These are phyloP conservation scores for Kokia cookei DNA, from an alignment of 441 rosid species.

Conservation along the genomic window DNA sequence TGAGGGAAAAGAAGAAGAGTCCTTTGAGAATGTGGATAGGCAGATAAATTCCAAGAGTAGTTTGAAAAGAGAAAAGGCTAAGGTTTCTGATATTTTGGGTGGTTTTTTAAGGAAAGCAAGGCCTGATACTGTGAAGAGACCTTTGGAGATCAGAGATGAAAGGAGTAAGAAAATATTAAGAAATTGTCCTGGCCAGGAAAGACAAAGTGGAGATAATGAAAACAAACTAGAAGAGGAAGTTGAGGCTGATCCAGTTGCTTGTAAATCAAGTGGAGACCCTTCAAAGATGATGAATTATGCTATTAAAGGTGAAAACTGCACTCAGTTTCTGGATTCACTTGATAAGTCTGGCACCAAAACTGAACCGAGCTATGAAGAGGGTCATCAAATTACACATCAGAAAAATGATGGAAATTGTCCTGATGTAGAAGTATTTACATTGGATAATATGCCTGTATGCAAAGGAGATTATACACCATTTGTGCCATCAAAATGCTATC, in stretches of 20 bases:
- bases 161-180: not conserved
- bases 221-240: not conserved
- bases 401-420: not conserved
- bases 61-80: not conserved
- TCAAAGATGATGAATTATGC: not conserved
- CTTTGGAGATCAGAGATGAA: not conserved
- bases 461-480: conserved; percentile 25
- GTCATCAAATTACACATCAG: not conserved
- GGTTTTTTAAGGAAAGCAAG: not conserved
- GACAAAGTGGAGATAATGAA: not conserved
- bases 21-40: not conserved
- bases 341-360: not conserved
- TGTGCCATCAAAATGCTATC: conserved; percentile 20
- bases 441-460: conserved; percentile 32
- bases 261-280: conserved; percentile 1
- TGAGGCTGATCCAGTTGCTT: not conserved
- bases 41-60: not conserved
- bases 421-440: not conserved
- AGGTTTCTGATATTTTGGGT: not conserved
- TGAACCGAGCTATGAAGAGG: not conserved
- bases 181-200: not conserved
- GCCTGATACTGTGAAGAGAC: not conserved
- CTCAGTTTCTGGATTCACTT: not conserved
- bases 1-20: not conserved
- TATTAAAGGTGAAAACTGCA: not conserved